A percentile compares a stretch with the other conserved stretches of the same genome.
Conservation (phyloP, 1,284 basidiomycete species). For the Mycosarcoma maydis region DNA sequence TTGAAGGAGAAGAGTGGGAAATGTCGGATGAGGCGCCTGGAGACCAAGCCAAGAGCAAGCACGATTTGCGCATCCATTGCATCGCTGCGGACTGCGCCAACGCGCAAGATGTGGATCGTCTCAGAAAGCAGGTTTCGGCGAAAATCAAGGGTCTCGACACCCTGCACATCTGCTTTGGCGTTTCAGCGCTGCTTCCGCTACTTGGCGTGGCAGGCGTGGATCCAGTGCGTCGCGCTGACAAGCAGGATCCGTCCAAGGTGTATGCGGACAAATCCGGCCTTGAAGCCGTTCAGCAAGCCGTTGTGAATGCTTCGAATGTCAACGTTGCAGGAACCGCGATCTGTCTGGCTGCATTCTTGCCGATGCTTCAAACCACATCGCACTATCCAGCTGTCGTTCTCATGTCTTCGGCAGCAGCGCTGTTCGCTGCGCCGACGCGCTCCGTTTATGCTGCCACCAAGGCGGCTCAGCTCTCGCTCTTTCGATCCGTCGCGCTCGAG, state of each 20-base stretch:
- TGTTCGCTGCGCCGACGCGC: conserved; percentile 85
- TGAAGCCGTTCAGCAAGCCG: conserved; percentile 67
- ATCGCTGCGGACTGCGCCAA: conserved; percentile 75
- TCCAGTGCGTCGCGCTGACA: conserved; percentile 62
- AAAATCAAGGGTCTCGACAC: conserved; percentile 84
- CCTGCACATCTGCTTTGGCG: conserved; percentile 82
- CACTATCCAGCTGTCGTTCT: conserved; percentile 79
- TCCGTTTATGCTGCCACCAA: conserved; percentile 87
- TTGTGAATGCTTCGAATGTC: conserved; percentile 66
- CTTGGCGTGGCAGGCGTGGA: conserved; percentile 77
- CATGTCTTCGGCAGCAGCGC: conserved; percentile 80
- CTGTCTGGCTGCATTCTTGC: conserved; percentile 72
- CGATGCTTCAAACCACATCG: conserved; percentile 78
- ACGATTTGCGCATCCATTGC: conserved; percentile 41
- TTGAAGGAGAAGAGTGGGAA: conserved; percentile 50
- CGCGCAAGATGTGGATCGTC: conserved; percentile 75
- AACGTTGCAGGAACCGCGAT: conserved; percentile 70
- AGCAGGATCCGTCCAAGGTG: conserved; percentile 71
- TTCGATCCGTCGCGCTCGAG: conserved; percentile 81
- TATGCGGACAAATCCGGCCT: conserved; percentile 68
- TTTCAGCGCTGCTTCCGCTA: conserved; percentile 82
- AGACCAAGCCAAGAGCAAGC: conserved; percentile 52
- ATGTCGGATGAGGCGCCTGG: conserved; percentile 51
- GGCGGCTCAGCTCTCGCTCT: conserved; percentile 79
- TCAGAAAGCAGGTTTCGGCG: conserved; percentile 72